These are phyloP conservation scores for Inonotus hispidus DNA, from an alignment of 1,284 basidiomycete genomes.

Conservation along the genomic window DNA sequence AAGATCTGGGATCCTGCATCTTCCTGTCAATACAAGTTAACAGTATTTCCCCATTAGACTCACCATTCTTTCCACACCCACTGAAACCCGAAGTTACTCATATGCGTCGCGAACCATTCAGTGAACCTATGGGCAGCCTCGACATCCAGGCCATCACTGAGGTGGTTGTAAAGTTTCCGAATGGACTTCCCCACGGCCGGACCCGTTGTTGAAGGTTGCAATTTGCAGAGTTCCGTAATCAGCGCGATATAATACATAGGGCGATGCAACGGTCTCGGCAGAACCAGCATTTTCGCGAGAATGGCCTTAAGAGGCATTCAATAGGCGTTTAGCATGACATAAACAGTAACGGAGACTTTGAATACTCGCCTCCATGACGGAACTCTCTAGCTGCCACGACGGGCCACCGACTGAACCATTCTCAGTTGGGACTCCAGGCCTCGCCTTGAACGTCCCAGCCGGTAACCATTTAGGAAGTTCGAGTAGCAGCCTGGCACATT, in stretches of 20 bases:
- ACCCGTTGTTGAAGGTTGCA: conserved; percentile 87
- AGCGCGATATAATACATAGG: conserved; percentile 85
- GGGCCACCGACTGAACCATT: conserved; percentile 50
- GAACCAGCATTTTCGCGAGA: conserved; percentile 68
- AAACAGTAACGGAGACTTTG: neutral
- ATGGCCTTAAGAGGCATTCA: conserved; percentile 46
- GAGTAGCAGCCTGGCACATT: conserved; percentile 83
- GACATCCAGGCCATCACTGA: conserved; percentile 82
- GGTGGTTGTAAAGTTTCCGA: conserved; percentile 71
- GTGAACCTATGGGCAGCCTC: conserved; percentile 79
- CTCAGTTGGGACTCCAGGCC: conserved; percentile 47
- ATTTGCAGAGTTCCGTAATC: conserved; percentile 91
- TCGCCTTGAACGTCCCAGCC: conserved; percentile 79
- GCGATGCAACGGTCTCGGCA: conserved; percentile 76
- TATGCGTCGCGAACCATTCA: conserved; percentile 95
- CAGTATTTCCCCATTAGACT: conserved; percentile 24
- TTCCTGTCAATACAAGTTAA: neutral
- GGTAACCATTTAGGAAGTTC: conserved; percentile 85
- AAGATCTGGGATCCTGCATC: conserved; percentile 79
- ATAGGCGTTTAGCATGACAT: neutral
- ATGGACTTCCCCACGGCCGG: conserved; percentile 96
- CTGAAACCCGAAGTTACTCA: conserved; percentile 96
- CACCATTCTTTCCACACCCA: conserved; percentile 99
- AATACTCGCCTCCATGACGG: conserved; percentile 63
- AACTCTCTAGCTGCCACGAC: conserved; percentile 76